Evolutionary conservation across 208 protist genomes (phyloP).

Genomic region (Trypanosoma rangeli): DNA sequence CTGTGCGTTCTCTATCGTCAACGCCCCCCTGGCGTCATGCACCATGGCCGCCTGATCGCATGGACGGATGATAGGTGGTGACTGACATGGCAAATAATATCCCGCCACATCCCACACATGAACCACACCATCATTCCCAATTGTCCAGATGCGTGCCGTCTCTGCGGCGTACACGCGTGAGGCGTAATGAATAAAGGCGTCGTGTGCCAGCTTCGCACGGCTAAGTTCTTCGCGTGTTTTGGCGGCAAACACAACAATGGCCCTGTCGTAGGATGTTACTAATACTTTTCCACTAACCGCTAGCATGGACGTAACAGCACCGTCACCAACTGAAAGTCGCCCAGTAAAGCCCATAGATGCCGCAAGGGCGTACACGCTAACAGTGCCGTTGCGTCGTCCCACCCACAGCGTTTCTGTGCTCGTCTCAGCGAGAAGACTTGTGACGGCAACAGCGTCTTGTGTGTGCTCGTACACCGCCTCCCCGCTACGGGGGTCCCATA

Average conservation of each 20-base stretch:
- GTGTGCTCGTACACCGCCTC: constrained; percentile 38
- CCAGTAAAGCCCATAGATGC: constrained; percentile 7
- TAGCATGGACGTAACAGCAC: constrained; percentile 51
- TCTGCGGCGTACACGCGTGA: constrained; percentile 45
- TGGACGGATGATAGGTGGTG: constrained; percentile 23
- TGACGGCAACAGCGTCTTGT: constrained; percentile 42
- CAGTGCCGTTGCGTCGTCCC: constrained; percentile 45
- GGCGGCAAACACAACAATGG: constrained; percentile 46
- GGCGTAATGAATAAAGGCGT: constrained; percentile 51
- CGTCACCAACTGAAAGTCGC: constrained; percentile 26
- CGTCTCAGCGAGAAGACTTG: constrained; percentile 51
- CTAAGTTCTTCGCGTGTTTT: constrained; percentile 32
- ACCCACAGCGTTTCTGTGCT: constrained; percentile 68
- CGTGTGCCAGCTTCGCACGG: constrained; percentile 30
- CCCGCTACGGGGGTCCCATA: constrained; percentile 47
- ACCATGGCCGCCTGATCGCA: constrained; percentile 34
- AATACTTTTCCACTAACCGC: constrained; percentile 63
- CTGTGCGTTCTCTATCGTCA: constrained; percentile 22
- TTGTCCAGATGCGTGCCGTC: constrained; percentile 58
- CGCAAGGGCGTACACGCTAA: constrained; percentile 57
- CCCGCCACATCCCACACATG: constrained; percentile 53
- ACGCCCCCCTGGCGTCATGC: neutral
- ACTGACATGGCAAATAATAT: constrained; percentile 33
- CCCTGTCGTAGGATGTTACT: constrained; percentile 49
- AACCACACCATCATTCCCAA: constrained; percentile 48